Percentiles rank a stretch among this genome's conserved stretches.
Conservation (phyloP, 805 yeast species). For the Debaryomyces hansenii region DNA sequence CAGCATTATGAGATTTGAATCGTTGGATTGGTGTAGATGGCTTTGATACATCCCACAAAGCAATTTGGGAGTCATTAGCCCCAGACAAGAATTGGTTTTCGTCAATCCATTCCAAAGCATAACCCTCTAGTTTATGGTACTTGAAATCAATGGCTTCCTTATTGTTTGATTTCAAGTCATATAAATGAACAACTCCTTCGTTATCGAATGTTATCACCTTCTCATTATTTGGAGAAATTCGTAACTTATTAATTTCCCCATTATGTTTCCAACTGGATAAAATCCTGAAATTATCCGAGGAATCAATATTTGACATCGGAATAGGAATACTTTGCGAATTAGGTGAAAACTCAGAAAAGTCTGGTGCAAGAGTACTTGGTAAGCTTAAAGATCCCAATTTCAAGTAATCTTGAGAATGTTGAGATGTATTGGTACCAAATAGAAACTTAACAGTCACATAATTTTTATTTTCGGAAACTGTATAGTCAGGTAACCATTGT, state of each 20-base stretch:
- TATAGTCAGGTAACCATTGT: slow-evolving; percentile 60
- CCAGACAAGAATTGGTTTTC: slow-evolving; percentile 55
- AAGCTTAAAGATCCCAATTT: slow-evolving; percentile 44
- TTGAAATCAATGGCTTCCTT: slow-evolving; percentile 32
- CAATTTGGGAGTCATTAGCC: slow-evolving; percentile 65
- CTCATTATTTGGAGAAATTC: slow-evolving; percentile 49
- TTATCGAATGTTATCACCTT: slow-evolving; percentile 57
- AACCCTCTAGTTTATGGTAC: slow-evolving; percentile 67
- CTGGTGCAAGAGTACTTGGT: slow-evolving; percentile 51
- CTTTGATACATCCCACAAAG: slow-evolving; percentile 62
- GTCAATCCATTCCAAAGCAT: slow-evolving; percentile 67
- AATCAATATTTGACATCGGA: slow-evolving; percentile 19
- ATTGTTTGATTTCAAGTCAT: slow-evolving; percentile 25
- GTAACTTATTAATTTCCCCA: slow-evolving; percentile 65
- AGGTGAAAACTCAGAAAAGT: slow-evolving; percentile 26
- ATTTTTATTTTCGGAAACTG: slow-evolving; percentile 27
- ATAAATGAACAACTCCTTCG: slow-evolving; percentile 50
- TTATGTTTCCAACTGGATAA: slow-evolving; percentile 57
- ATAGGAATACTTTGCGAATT: slow-evolving; percentile 20
- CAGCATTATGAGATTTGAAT: slow-evolving; percentile 53
- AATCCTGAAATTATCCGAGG: slow-evolving; percentile 41
- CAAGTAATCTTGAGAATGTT: slow-evolving; percentile 42
- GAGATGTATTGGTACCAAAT: slow-evolving; percentile 49
- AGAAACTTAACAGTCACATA: slow-evolving; percentile 39
- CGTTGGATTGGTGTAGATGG: slow-evolving; percentile 47